Evolutionary conservation across 495 filamentous ascomycete species (phyloP).

Genomic region (Trichodelitschia bisporula): DNA sequence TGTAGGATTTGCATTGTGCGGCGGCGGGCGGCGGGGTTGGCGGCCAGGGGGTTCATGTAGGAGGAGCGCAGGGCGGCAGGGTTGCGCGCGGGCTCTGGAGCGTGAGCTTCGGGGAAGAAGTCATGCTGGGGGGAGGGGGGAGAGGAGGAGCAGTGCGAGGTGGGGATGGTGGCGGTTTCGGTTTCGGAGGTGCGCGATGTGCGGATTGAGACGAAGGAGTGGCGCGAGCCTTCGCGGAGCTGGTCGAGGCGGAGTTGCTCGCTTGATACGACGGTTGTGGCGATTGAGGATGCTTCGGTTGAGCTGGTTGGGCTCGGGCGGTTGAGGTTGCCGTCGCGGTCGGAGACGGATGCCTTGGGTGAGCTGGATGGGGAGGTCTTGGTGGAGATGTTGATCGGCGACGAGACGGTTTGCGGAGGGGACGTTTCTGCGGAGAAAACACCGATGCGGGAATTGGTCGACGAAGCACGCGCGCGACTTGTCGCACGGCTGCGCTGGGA

Average conservation of each 20-base stretch:
- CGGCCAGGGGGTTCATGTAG: not conserved
- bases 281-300: not conserved
- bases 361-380: not conserved
- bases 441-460: not conserved
- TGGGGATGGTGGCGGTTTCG: not conserved
- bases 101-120: too few species aligned
- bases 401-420: not conserved
- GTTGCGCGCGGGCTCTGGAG: constrained; percentile 3
- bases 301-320: not conserved
- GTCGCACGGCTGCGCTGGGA: not conserved
- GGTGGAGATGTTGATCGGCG: not conserved
- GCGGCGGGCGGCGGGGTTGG: not conserved
- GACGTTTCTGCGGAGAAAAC: not conserved
- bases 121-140: not conserved
- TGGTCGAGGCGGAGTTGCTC: not conserved
- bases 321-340: not conserved
- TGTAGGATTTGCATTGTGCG: too few species aligned
- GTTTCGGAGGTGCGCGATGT: not conserved
- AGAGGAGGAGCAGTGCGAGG: not conserved
- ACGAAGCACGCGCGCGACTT: not conserved
- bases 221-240: not conserved
- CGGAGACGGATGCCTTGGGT: not conserved
- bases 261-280: not conserved
- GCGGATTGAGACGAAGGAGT: not conserved
- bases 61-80: constrained; percentile 1